Evolutionary conservation across 257 asterid species (phyloP).

Genomic region (Capsicum baccatum): DNA sequence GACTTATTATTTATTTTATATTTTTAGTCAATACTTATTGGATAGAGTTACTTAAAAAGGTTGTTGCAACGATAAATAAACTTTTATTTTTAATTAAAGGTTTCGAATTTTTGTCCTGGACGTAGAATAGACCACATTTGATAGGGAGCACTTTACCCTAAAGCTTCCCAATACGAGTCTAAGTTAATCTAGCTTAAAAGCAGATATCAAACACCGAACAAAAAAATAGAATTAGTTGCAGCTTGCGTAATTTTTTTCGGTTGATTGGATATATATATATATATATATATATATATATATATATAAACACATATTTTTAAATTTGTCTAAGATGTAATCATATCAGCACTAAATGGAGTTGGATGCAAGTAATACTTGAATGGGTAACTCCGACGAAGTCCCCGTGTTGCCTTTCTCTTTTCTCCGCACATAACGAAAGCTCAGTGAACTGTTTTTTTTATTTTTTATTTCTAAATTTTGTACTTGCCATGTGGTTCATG

Average conservation of each 20-base stretch:
- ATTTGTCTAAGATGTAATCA: no score
- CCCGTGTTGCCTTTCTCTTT: no score
- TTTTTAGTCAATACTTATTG: neutral
- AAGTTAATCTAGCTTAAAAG: neutral
- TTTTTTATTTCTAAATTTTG: neutral
- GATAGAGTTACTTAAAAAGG: neutral
- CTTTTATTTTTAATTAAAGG: neutral
- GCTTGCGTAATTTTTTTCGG: neutral
- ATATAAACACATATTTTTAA: no score
- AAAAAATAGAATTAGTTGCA: neutral
- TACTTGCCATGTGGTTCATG: neutral
- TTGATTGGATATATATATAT: no score
- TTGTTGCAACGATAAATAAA: neutral
- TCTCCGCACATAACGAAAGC: no score
- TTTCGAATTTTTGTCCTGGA: fast-evolving
- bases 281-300: no score
- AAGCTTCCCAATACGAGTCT: neutral
- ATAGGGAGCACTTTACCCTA: neutral
- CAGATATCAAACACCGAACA: neutral
- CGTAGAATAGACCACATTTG: neutral
- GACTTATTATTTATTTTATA: neutral
- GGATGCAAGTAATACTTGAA: no score
- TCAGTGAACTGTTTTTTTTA: no score
- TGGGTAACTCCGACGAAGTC: no score
- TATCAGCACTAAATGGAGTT: no score